Evolutionary conservation across 257 asterid species (phyloP).

Genomic region (Solanum rostratum): DNA sequence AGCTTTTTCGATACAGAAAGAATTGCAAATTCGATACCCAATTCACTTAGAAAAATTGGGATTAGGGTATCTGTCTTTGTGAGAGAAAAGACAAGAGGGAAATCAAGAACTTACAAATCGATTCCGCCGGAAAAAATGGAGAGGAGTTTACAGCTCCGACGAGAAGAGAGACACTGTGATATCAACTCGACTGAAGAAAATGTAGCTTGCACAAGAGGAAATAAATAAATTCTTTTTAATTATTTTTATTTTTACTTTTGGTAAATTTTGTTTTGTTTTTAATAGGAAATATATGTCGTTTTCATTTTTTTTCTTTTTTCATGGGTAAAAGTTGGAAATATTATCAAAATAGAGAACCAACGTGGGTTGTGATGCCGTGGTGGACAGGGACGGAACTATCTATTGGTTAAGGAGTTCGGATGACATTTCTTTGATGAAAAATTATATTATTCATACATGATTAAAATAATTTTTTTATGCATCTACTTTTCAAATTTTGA

Average conservation of each 20-base stretch:
- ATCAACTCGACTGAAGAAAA: not conserved
- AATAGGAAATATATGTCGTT: not conserved
- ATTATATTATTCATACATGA: too few relatives aligned
- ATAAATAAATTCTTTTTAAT: not conserved
- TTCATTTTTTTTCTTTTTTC: too few relatives aligned
- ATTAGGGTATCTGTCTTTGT: not conserved
- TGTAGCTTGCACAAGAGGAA: not conserved
- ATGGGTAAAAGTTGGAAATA: too few relatives aligned
- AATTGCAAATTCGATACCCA: not conserved
- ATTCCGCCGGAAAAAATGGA: not conserved
- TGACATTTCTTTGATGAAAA: too few relatives aligned
- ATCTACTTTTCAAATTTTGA: too few relatives aligned
- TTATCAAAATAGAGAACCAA: too few relatives aligned
- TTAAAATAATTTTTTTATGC: too few relatives aligned
- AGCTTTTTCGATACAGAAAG: not conserved
- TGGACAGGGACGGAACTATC: too few relatives aligned
- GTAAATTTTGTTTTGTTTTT: not conserved
- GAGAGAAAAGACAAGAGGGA: not conserved
- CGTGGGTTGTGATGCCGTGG: too few relatives aligned
- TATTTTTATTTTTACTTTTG: not conserved
- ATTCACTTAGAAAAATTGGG: not conserved
- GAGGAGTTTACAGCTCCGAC: not conserved
- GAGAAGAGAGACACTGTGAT: not conserved
- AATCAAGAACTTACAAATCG: not conserved
- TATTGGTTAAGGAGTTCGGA: too few relatives aligned